Base-by-base conservation (phyloP, 2,329 filamentous ascomycete genomes). In the Graphiopsis chlorocephala region DNA sequence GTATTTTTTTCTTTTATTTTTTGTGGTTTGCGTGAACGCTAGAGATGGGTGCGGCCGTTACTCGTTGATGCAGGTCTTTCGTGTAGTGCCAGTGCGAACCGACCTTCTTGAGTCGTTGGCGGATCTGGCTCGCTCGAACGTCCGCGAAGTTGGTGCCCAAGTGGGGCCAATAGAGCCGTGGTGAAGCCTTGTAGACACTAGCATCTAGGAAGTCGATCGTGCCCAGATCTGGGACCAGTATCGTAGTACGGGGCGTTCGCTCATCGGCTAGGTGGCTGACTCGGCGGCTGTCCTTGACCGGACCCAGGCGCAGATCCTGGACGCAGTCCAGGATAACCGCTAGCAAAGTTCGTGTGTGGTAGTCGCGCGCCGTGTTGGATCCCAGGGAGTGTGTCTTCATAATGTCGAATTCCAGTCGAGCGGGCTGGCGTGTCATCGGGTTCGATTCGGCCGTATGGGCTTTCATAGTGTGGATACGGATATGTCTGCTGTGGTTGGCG, bases 321-420 rank as follows among this genome's bases (percentile, higher is more conserved):
- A 15, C 47, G 29, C 6, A 28, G 31, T 38, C 42, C 42, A 2
- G 59, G 59, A 12, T 48, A 48, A 6, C 47, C 31, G 14, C 45
- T 17, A 31, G 45, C 20, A 38, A 28, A 23, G 11, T 47, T 53
- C 15, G 60, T 20, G 3, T 33, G 48, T 15, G 60, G 60, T 29
- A 62, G 17, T 47, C 60, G 29, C 31, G 31, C 29, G 25, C 33
- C 48, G 28, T 23, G 25, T 23, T 50, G 60, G 6, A 53, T 38
- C 4, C 47, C 60, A 45, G 48, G 48, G 20, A 62, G 35, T 48
- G 60, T 45, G 25, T 70, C 68, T 58, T 72, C 71, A 38, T 71
- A 69, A 58, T 73, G 71, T 45, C 72, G 72, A 53, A 70, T 61
- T 17, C 71, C 68, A 23, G 72, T 69, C 12, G 71, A 66, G 20